Conservation (phyloP, 2,329 filamentous ascomycete species). For the Verticillium dahliae region DNA sequence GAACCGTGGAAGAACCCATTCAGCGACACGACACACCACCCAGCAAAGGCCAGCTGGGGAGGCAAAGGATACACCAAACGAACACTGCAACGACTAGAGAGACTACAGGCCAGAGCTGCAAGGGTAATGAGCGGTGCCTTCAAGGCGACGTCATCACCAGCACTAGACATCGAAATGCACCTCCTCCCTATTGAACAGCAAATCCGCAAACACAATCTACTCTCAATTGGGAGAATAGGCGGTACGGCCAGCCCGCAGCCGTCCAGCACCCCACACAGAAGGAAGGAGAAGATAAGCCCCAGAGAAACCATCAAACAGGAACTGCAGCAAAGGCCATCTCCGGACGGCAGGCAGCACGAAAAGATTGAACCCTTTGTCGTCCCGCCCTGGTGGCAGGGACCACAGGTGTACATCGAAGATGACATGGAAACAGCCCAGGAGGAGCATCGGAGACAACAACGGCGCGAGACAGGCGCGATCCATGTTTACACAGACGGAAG, state of each 20-base stretch:
- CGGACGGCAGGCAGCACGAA: background rate
- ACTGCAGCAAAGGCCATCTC: background rate
- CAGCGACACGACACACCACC: background rate
- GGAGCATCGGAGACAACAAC: background rate
- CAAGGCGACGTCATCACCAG: conserved; percentile 14
- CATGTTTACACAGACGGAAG: conserved; percentile 7
- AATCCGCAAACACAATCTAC: conserved; percentile 1
- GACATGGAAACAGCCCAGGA: background rate
- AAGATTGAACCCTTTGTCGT: background rate
- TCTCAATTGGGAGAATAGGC: no score
- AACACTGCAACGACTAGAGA: conserved; percentile 4
- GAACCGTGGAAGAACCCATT: conserved; percentile 1
- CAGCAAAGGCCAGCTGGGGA: no score
- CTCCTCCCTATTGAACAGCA: conserved; percentile 14
- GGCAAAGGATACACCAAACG: conserved; percentile 4
- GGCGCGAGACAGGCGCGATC: background rate
- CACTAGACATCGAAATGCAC: conserved; percentile 19
- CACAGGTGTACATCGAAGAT: background rate
- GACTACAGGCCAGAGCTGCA: conserved; percentile 17
- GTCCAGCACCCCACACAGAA: background rate
- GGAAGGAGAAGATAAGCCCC: background rate
- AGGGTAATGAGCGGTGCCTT: conserved; percentile 20
- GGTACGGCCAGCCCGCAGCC: background rate
- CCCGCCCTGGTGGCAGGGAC: background rate
- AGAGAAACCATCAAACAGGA: background rate